phyloP scores from a whole-genome alignment of 2,329 filamentous ascomycete species.

The Hortaea werneckii region DNA sequence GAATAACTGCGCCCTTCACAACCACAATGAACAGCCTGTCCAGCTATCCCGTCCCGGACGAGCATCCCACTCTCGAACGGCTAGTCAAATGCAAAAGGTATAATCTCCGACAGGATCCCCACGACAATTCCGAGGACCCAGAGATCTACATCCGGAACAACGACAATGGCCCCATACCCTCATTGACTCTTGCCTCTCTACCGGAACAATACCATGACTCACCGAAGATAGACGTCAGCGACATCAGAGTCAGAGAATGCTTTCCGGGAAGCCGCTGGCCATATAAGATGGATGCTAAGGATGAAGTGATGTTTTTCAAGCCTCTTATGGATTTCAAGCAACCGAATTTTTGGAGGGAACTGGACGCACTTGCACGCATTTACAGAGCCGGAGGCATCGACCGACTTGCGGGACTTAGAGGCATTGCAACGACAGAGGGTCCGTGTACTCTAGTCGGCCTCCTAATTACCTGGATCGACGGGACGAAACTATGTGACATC shows the following conservation, averaged over 20 bases:
- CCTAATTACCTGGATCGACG: neutral
- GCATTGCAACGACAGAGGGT: neutral
- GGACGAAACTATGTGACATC: neutral
- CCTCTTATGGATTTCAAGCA: neutral
- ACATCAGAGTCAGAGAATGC: neutral
- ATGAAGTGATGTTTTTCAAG: neutral
- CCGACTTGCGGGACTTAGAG: neutral
- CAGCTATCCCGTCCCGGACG: neutral
- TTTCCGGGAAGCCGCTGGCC: neutral
- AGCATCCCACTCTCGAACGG: neutral
- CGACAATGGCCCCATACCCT: neutral
- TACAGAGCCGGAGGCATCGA: neutral
- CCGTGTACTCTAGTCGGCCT: neutral
- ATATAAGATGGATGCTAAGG: neutral
- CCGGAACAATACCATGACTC: neutral
- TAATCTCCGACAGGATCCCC: neutral
- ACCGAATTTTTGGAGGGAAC: neutral
- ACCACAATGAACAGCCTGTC: neutral
- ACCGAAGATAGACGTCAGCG: neutral
- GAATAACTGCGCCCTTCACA: neutral
- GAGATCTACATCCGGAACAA: neutral
- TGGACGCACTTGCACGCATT: neutral
- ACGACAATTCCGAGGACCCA: neutral
- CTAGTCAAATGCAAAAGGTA: neutral
- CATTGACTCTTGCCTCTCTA: neutral